Conservation (phyloP, 2,329 filamentous ascomycete genomes). For the Arthrinium phaeospermum region DNA sequence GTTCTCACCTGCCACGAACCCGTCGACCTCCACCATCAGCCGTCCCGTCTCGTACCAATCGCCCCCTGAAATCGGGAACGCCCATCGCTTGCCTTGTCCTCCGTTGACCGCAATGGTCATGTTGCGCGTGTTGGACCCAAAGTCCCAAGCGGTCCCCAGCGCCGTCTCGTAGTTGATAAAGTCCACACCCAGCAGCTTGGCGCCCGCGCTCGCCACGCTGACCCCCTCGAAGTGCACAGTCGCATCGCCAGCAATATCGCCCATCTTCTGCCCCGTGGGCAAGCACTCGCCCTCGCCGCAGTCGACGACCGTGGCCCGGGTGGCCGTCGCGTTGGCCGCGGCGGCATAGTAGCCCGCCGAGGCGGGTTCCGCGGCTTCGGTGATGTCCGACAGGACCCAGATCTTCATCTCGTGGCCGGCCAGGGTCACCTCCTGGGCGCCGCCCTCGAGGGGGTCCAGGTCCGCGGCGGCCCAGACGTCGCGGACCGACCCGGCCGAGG, state of each 20-base stretch:
- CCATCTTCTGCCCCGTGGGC: conserved; percentile 50
- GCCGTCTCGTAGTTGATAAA: conserved; percentile 60
- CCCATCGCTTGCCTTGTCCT: conserved; percentile 47
- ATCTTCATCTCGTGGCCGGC: conserved; percentile 47
- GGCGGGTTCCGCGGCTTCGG: conserved; percentile 29
- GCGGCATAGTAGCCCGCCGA: conserved; percentile 47
- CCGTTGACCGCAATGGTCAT: conserved; percentile 56
- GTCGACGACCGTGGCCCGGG: conserved; percentile 33
- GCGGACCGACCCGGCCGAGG: conserved; percentile 44
- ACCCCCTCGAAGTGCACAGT: conserved; percentile 44
- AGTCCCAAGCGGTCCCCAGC: conserved; percentile 47
- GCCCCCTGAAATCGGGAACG: conserved; percentile 55
- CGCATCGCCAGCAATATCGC: conserved; percentile 42
- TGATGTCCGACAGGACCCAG: conserved; percentile 44
- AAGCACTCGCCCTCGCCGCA: conserved; percentile 48
- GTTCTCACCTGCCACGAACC: conserved; percentile 50
- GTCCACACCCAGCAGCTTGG: conserved; percentile 51
- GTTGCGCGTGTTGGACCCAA: conserved; percentile 55
- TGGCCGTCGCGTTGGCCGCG: conserved; percentile 42
- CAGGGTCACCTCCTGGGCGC: conserved; percentile 40
- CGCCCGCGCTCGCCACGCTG: conserved; percentile 35
- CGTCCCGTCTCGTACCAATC: conserved; percentile 57
- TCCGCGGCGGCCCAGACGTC: conserved; percentile 48
- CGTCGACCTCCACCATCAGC: conserved; percentile 50
- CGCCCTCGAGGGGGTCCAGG: conserved; percentile 38